Percentiles rank a stretch among this genome's conserved stretches.
phyloP scores from a whole-genome alignment of 345 rosid genomes.

The Salix udensis region DNA sequence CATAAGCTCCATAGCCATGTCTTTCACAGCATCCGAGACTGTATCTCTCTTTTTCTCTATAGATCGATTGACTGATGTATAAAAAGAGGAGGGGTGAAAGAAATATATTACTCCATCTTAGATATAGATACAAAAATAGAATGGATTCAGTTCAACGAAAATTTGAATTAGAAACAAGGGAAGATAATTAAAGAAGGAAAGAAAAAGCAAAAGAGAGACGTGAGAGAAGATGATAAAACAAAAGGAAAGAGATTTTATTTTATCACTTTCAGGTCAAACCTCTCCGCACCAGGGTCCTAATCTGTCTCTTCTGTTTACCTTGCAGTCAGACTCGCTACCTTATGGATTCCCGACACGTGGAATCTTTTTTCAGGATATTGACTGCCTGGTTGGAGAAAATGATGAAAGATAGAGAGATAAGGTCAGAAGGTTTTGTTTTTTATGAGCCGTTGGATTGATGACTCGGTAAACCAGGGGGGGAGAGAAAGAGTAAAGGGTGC shows the following conservation, averaged over 20 bases:
- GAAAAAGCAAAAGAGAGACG: conserved; percentile 9
- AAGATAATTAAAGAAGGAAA: background rate
- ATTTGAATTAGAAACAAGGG: background rate
- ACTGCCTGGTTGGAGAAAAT: conserved; percentile 32
- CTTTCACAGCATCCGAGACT: conserved; percentile 17
- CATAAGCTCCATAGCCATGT: conserved; percentile 68
- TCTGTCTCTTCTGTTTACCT: conserved; percentile 21
- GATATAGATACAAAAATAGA: background rate
- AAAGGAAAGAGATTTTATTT: background rate
- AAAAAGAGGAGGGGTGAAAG: background rate
- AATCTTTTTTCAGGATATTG: conserved; percentile 25
- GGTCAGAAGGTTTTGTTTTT: conserved; percentile 33
- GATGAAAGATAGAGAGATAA: conserved; percentile 10
- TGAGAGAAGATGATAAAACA: conserved; percentile 14
- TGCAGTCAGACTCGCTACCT: conserved; percentile 29
- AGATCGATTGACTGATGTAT: background rate
- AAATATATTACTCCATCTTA: background rate
- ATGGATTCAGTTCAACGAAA: conserved; percentile 2
- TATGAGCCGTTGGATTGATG: conserved; percentile 47
- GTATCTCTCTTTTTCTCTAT: background rate
- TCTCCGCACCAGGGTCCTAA: conserved; percentile 25
- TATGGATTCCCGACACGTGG: conserved; percentile 27
- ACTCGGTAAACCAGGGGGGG: conserved; percentile 17
- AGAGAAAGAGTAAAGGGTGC: background rate
- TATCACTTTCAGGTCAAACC: conserved; percentile 34